Conservation (phyloP, 805 yeast genomes). For the Debaryomyces prosopidis region DNA sequence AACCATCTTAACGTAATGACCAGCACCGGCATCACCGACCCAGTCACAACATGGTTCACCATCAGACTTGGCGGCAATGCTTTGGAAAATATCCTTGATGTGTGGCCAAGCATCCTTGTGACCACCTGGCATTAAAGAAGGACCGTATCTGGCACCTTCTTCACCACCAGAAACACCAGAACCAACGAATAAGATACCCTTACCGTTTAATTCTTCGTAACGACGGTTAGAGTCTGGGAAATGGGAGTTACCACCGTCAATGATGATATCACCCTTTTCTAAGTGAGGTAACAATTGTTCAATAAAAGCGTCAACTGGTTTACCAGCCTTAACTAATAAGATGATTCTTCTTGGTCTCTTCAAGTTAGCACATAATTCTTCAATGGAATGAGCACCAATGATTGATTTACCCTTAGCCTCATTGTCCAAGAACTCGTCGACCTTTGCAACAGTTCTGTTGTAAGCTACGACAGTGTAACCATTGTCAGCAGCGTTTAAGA, state of each 20-base stretch:
- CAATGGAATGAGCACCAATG: conserved; percentile 91
- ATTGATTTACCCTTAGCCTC: conserved; percentile 98
- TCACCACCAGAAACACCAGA: conserved; percentile 99
- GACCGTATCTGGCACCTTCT: conserved; percentile 99
- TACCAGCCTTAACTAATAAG: conserved; percentile 93
- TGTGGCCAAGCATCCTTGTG: conserved; percentile 98
- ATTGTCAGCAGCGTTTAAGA: conserved; percentile 97
- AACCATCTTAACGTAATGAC: conserved; percentile 99
- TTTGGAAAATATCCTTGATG: conserved; percentile 94
- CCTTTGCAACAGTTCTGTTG: conserved; percentile 97
- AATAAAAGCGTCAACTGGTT: conserved; percentile 90
- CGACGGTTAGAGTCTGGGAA: conserved; percentile 99
- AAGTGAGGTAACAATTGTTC: conserved; percentile 84
- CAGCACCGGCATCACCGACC: conserved; percentile 99
- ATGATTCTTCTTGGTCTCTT: conserved; percentile 97
- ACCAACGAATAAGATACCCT: conserved; percentile 93
- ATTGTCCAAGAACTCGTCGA: conserved; percentile 87
- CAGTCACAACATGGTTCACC: conserved; percentile 99
- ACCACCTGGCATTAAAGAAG: conserved; percentile 99
- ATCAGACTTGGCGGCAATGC: conserved; percentile 92
- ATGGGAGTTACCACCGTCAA: conserved; percentile 99
- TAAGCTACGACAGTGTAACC: conserved; percentile 97
- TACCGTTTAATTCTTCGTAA: conserved; percentile 78
- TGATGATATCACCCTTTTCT: conserved; percentile 96
- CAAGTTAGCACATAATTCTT: conserved; percentile 82